Conservation (phyloP, 225 moss, liverwort and hornwort species). For the Lunularia cruciata region DNA sequence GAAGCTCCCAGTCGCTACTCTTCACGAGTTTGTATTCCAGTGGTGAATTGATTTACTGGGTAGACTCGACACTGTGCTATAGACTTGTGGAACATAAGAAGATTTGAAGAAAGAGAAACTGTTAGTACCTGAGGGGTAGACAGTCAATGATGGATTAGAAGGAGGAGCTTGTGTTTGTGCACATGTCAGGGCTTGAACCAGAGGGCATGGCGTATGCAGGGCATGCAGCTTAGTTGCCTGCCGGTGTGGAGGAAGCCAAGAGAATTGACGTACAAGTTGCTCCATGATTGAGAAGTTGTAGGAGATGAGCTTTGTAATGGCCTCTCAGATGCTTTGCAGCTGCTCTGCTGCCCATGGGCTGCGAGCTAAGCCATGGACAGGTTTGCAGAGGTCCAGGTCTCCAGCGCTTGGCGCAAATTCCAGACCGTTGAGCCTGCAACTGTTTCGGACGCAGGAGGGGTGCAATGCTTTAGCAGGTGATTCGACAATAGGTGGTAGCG, state of each 20-base stretch:
- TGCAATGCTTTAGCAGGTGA: conserved; percentile 31
- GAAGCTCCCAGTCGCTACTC: no score
- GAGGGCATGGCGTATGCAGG: background rate
- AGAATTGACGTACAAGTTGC: background rate
- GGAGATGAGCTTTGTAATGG: background rate
- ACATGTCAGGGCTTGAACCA: background rate
- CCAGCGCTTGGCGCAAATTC: background rate
- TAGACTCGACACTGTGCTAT: background rate
- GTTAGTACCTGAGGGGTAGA: no score
- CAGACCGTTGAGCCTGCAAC: conserved; percentile 8
- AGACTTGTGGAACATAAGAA: background rate
- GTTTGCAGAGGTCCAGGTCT: conserved; percentile 1
- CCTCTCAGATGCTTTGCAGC: conserved; percentile 16
- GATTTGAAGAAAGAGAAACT: no score
- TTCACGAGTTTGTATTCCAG: background rate
- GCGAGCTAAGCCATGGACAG: conserved; percentile 11
- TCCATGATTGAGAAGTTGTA: conserved; percentile 9
- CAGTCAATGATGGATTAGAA: background rate
- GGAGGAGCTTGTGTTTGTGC: background rate
- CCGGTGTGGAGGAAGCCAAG: background rate
- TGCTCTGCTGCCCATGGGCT: conserved; percentile 11
- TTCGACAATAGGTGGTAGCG: background rate
- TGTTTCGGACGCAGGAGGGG: background rate
- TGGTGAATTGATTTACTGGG: background rate
- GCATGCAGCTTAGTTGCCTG: background rate